phyloP scores from a whole-genome alignment of 768 basidiomycete species.

The Candolleomyces efflorescens region DNA sequence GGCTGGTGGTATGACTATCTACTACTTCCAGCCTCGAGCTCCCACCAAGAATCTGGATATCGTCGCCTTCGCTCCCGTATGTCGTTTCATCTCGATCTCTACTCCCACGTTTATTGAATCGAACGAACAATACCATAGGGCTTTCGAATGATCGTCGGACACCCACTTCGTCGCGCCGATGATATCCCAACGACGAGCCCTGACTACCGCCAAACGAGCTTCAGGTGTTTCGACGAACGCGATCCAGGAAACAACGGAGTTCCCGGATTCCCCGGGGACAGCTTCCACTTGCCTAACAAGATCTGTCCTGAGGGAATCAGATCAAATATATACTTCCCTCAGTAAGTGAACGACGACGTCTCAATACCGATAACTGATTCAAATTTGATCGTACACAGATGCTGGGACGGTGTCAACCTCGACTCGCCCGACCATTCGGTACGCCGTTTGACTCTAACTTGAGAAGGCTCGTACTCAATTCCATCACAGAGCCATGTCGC shows the following conservation, averaged over 20 bases:
- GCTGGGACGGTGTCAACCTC: constrained; percentile 9
- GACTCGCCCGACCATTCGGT: constrained; percentile 7
- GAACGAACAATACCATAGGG: not conserved
- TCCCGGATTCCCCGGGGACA: constrained; percentile 5
- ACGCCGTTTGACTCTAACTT: not conserved
- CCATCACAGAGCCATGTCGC: constrained; percentile 4
- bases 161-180: constrained; percentile 4
- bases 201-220: not conserved
- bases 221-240: constrained; percentile 7
- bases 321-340: constrained; percentile 11
- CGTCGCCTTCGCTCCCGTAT: constrained; percentile 5
- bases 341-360: constrained; percentile 1
- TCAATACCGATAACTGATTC: not conserved
- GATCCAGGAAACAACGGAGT: constrained; percentile 5
- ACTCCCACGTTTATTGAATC: not conserved
- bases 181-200: not conserved
- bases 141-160: constrained; percentile 9
- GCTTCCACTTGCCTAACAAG: constrained; percentile 1
- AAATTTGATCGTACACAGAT: not conserved
- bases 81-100: not conserved
- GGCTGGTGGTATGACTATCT: constrained; percentile 9
- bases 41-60: constrained; percentile 9
- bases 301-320: constrained; percentile 8
- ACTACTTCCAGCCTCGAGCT: constrained; percentile 10
- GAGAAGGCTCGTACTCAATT: not conserved